phyloP scores from a whole-genome alignment of 306 rosid species.

The Malus fusca region DNA sequence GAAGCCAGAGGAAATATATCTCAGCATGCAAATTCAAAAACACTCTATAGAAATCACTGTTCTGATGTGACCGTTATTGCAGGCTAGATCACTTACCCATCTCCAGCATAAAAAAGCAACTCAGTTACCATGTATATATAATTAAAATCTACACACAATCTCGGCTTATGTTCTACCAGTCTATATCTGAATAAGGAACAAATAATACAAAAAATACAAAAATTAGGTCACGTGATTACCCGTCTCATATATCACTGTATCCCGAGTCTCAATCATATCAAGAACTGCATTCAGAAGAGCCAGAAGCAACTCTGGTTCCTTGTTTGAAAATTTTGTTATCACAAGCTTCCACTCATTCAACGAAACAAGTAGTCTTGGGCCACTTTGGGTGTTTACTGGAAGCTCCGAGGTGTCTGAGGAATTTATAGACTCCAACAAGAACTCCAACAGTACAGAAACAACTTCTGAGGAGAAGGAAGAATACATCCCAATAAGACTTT shows the following conservation, averaged over 20 bases:
- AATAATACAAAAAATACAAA: background rate
- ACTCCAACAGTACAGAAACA: conserved; percentile 59
- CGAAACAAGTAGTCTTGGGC: conserved; percentile 15
- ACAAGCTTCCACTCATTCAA: conserved; percentile 63
- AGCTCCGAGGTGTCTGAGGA: conserved; percentile 30
- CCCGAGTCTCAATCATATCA: conserved; percentile 50
- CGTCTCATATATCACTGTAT: conserved; percentile 30
- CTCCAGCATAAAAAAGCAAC: background rate
- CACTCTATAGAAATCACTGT: too few relatives aligned
- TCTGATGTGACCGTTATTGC: too few relatives aligned
- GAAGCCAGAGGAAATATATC: too few relatives aligned
- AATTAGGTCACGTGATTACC: conserved; percentile 27
- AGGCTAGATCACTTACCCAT: too few relatives aligned
- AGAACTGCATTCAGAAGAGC: conserved; percentile 68
- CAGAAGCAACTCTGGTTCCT: conserved; percentile 72
- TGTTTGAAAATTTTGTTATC: conserved; percentile 41
- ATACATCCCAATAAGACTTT: conserved; percentile 54
- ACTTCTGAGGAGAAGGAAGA: conserved; percentile 72
- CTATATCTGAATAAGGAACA: background rate
- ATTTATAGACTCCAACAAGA: conserved; percentile 43
- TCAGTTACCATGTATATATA: background rate
- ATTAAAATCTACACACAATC: background rate
- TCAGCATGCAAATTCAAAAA: too few relatives aligned
- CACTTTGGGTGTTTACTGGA: conserved; percentile 17
- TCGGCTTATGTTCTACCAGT: background rate